These are phyloP conservation scores for Microstroma glucosiphilum DNA, from an alignment of 1,284 basidiomycete species.

Conservation along the genomic window DNA sequence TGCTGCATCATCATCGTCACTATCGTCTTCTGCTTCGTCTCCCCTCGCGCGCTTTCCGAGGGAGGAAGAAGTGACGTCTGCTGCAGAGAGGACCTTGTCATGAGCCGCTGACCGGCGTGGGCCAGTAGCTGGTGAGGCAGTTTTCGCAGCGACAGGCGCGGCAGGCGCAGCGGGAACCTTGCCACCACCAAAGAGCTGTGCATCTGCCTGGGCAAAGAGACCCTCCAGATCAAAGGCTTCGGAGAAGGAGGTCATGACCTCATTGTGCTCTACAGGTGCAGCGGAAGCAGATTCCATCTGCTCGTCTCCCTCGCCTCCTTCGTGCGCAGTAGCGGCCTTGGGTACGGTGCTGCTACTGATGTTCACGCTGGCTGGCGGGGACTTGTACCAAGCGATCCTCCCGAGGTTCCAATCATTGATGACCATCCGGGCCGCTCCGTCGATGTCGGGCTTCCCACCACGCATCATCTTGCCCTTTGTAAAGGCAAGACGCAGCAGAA, in stretches of 20 bases:
- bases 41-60: constrained; percentile 11
- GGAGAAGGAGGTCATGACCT: constrained; percentile 31
- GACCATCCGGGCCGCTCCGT: constrained; percentile 74
- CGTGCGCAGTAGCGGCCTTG: not conserved
- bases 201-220: constrained; percentile 47
- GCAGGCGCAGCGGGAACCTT: constrained; percentile 8
- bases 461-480: constrained; percentile 64
- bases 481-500: constrained; percentile 83
- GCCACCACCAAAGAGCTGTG: constrained; percentile 37
- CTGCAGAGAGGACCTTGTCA: constrained; percentile 13
- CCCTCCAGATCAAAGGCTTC: constrained; percentile 46
- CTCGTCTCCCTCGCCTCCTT: not conserved
- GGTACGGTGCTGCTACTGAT: not conserved
- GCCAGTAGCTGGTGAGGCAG: constrained; percentile 10
- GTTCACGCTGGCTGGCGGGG: constrained; percentile 63
- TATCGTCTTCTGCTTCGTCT: constrained; percentile 11
- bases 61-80: not conserved
- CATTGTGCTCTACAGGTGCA: constrained; percentile 16
- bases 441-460: constrained; percentile 86
- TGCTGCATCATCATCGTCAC: constrained; percentile 6
- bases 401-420: constrained; percentile 93
- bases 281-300: constrained; percentile 6
- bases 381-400: constrained; percentile 84
- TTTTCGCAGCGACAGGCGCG: constrained; percentile 15
- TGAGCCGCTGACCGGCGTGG: constrained; percentile 15